phyloP scores from a whole-genome alignment of 2,329 filamentous ascomycete species.

The Magnaporthiopsis incrustans region DNA sequence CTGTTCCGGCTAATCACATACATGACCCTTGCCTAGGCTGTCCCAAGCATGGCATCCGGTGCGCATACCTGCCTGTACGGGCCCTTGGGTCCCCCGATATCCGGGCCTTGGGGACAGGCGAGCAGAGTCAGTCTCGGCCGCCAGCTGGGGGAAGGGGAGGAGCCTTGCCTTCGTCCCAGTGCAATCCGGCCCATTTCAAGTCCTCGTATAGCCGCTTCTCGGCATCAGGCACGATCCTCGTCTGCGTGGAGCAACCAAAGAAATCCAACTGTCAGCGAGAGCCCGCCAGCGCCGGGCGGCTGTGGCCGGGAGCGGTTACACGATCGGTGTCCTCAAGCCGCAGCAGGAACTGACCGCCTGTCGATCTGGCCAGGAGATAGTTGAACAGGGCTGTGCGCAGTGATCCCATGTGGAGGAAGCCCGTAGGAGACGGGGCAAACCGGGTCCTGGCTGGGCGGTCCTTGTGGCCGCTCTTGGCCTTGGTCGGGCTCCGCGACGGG shows the following conservation, averaged over 20 bases:
- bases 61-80: conserved; percentile 70
- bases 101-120: conserved; percentile 50
- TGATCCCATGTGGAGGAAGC: conserved; percentile 86
- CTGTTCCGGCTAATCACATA: not conserved
- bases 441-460: conserved; percentile 62
- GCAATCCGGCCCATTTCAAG: conserved; percentile 77
- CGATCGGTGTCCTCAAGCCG: conserved; percentile 94
- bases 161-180: conserved; percentile 78
- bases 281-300: not conserved
- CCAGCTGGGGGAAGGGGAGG: not conserved
- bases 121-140: conserved; percentile 1
- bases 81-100: conserved; percentile 70
- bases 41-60: not conserved
- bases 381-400: conserved; percentile 93
- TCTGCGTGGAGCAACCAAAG: conserved; percentile 37
- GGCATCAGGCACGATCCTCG: conserved; percentile 71
- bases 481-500: not conserved
- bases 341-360: conserved; percentile 82
- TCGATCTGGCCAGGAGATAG: conserved; percentile 80
- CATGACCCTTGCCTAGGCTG: not conserved
- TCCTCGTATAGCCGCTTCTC: conserved; percentile 72
- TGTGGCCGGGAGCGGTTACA: conserved; percentile 36
- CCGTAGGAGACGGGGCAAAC: conserved; percentile 93
- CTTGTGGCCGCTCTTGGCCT: conserved; percentile 29
- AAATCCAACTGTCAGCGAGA: not conserved